These are phyloP conservation scores for Ailanthus altissimus DNA, from an alignment of 345 rosid genomes.

Conservation along the genomic window DNA sequence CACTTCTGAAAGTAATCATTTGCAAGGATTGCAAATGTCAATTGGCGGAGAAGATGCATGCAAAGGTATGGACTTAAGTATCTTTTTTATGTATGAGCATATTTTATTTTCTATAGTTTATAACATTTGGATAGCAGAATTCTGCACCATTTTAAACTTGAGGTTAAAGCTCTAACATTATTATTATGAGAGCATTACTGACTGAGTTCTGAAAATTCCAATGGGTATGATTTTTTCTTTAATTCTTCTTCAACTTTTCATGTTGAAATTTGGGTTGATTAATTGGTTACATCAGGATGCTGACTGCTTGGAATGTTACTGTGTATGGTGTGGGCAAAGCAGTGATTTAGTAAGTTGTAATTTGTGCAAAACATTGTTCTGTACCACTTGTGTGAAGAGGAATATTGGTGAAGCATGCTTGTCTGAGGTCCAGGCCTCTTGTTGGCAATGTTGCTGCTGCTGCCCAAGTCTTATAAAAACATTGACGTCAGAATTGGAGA, in stretches of 20 bases:
- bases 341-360: constrained; percentile 71
- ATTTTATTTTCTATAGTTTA: neutral
- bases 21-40: constrained; percentile 81
- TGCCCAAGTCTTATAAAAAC: constrained; percentile 67
- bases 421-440: constrained; percentile 59
- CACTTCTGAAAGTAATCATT: constrained; percentile 76
- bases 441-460: constrained; percentile 91
- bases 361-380: constrained; percentile 74
- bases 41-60: constrained; percentile 58
- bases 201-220: neutral
- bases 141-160: constrained; percentile 1
- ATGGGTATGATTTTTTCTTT: neutral
- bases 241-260: neutral
- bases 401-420: constrained; percentile 77
- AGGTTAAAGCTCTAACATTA: neutral
- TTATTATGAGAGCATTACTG: neutral
- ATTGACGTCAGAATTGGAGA: constrained; percentile 67
- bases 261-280: constrained; percentile 19
- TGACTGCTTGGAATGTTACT: constrained; percentile 65
- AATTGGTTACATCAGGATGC: constrained; percentile 53
- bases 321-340: constrained; percentile 89
- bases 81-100: neutral
- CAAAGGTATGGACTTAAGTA: constrained; percentile 58
- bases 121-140: neutral
- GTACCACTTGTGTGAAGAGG: constrained; percentile 70